Evolutionary conservation across 2,329 filamentous ascomycete species (phyloP), one percentile per base, ranked within the genome.

Genomic region (Colletotrichum sp.): DNA sequence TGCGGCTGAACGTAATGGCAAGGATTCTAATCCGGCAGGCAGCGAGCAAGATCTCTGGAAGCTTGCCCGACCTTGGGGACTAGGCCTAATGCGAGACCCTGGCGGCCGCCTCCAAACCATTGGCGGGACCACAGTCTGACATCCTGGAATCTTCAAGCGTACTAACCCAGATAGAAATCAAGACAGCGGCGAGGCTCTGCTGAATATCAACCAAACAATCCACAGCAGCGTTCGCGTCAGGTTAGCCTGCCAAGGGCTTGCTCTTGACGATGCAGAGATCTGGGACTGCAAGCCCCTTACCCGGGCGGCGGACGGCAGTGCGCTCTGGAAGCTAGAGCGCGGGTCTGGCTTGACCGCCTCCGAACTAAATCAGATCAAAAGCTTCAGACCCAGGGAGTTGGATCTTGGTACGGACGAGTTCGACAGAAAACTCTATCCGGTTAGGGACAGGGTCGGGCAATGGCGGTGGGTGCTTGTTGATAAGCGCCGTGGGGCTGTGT

Each of bases 381-480:
- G 76, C 2, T 80, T 84, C 68, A 79, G 82, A 15, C 75, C 78
- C 16, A 84, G 83, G 83, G 80, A 83, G 77, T 80, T 80, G 30
- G 74, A 77, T 13, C 77, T 72, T 24, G 77, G 78, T 8, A 79
- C 81, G 15, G 78, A 80, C 34, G 77, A 78, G 49, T 28, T 72
- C 32, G 30, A 72, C 39, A 28, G 62, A 59, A 67, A 65, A 52
- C 69, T 49, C 21, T 74, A 78, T 10, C 71, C 78, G n/a, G 79
- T 79, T 10, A 77, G 80, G 6, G 79, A 81, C 8, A 81, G 78
- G 52, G 77, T 80, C 6, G 78, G 83, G 39, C 84, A 87, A 63
- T 92, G 90, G 90, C 82, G 88, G 3, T 92, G 89, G 90, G 87
- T 89, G 78, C 91, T 90, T 63, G 80, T 84, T 0, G 85, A 88